Evolutionary conservation across 345 rosid genomes (phyloP), one percentile per base, ranked within the genome.

Genomic region (Melaleuca quinquenervia): DNA sequence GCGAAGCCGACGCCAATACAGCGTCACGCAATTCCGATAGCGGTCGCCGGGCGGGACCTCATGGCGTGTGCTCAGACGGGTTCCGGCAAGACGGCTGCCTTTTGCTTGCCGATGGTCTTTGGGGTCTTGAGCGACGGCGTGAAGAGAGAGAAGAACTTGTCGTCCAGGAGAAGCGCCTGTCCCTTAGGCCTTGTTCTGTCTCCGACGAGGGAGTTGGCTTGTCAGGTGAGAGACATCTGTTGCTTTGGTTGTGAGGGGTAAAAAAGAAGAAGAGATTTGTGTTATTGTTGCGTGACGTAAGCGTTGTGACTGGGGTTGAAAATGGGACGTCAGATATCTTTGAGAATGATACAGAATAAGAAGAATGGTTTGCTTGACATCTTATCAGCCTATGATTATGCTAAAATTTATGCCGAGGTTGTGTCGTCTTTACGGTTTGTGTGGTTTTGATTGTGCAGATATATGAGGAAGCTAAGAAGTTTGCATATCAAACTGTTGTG

Each of bases 1-100:
- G 87, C 85, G 60, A 91, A 88, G 86, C 95, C 94, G 7, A 93
- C 92, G 82, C 95, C 94, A 15, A 76, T 93, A 12, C 95, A 93
- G 88, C 91, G 89, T 15, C 91, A 93, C 36, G 95, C 95, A 24
- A 92, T 93, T 13, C 95, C 95, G 44, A 89, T 91, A n/a, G 89
- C 87, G 5, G 54, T 93, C 41, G 92, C 91, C 14, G 94, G 95
- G 6, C 87, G 94, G 49, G 95, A 93, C 86, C 89, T 93, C 87
- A 93, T 93, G 95, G 95, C 94, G 48, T 91, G 93, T 82, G 94
- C 94, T 1, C 95, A 93, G 86, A 93, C 95, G 6, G 94, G 95
- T 50, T 91, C 92, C 6, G 95, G 95, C 2, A 93, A 93, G 86
- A 91, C 95, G 45, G 93, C 93, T 12, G 93, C 94, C 3, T 93